These are phyloP conservation scores for Phytopythium cucurbitacearum DNA, from an alignment of 352 stramenopile species.

Conservation along the genomic window DNA sequence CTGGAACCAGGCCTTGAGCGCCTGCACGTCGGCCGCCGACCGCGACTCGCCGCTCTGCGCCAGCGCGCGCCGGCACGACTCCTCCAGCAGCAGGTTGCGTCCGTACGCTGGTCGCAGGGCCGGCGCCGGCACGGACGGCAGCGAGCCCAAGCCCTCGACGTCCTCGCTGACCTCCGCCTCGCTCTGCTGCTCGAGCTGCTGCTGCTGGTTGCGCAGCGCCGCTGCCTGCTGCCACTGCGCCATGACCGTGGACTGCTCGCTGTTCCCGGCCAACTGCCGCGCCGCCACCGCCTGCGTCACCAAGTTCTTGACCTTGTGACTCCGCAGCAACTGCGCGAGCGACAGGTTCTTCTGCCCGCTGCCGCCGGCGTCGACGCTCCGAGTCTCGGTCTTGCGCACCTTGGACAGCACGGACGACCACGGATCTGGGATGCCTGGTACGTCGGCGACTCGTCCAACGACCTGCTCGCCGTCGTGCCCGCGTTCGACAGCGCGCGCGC, in stretches of 20 bases:
- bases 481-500: not conserved
- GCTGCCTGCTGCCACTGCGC: constrained; percentile 50
- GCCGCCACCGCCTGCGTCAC: constrained; percentile 45
- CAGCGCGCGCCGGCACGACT: constrained; percentile 61
- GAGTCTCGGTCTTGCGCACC: constrained; percentile 13
- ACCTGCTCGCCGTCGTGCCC: constrained; percentile 1
- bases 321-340: constrained; percentile 46
- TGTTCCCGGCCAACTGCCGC: constrained; percentile 4
- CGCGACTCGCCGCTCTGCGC: constrained; percentile 44
- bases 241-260: constrained; percentile 53
- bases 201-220: constrained; percentile 26
- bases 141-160: constrained; percentile 1
- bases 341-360: constrained; percentile 23
- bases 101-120: constrained; percentile 36
- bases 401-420: constrained; percentile 28
- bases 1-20: constrained; percentile 70
- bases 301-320: constrained; percentile 53
- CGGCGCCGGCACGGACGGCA: not conserved
- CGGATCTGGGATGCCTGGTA: constrained; percentile 9
- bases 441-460: not conserved
- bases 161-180: constrained; percentile 5
- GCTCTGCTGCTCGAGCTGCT: not conserved
- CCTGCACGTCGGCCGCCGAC: constrained; percentile 51
- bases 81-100: constrained; percentile 59
- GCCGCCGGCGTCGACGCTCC: not conserved